Conservation (phyloP, 768 basidiomycete genomes). For the Kwoniella europaea region DNA sequence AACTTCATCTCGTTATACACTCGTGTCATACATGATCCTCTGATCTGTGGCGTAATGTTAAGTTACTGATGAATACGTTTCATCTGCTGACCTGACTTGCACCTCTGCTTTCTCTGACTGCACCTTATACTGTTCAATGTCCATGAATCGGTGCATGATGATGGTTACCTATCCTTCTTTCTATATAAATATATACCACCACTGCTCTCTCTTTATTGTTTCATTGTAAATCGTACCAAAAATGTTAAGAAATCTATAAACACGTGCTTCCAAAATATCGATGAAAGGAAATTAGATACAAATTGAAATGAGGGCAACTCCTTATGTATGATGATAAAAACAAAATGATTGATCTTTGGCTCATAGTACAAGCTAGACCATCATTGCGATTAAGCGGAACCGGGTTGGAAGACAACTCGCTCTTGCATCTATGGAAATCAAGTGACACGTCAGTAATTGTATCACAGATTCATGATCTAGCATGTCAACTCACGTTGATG, state of each 20-base stretch:
- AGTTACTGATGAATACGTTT: no score
- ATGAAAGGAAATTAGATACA: constrained; percentile 4
- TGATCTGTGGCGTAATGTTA: background rate
- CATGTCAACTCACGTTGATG: constrained; percentile 27
- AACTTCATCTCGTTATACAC: background rate
- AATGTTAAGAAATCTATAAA: constrained; percentile 3
- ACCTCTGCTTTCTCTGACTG: background rate
- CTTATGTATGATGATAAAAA: background rate
- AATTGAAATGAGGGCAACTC: background rate
- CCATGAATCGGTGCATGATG: constrained; percentile 15
- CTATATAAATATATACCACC: background rate
- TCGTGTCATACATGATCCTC: background rate
- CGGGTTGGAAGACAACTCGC: constrained; percentile 49
- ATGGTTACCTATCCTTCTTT: background rate
- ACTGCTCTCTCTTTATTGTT: background rate
- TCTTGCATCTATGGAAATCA: constrained; percentile 33
- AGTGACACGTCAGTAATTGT: background rate
- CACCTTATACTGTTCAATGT: background rate
- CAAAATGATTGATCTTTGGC: background rate
- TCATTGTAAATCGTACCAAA: background rate
- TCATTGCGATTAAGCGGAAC: constrained; percentile 21
- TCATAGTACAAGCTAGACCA: background rate
- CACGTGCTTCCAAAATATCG: constrained; percentile 3
- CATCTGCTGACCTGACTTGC: no score
- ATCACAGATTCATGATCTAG: no score